These are phyloP conservation scores for Talaromyces rugulosus DNA, from an alignment of 2,329 filamentous ascomycete species.

Conservation along the genomic window DNA sequence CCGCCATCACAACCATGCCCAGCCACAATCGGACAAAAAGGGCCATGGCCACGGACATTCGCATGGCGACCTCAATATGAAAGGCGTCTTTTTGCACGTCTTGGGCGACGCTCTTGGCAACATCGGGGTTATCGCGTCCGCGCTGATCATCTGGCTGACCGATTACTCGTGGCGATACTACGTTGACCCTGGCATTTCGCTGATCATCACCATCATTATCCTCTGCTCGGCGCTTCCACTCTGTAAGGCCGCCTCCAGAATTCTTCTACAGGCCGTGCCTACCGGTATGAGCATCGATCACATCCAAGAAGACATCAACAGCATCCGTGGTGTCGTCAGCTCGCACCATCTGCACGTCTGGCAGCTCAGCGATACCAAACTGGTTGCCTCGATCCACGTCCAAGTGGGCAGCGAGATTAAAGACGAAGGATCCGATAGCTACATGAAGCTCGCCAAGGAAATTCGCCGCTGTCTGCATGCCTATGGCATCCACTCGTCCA, in stretches of 20 bases:
- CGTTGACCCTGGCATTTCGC: slow-evolving; percentile 84
- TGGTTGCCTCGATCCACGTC: slow-evolving; percentile 89
- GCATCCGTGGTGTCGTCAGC: slow-evolving; percentile 77
- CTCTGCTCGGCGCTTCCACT: slow-evolving; percentile 50
- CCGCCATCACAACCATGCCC: slow-evolving; percentile 69
- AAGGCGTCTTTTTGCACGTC: slow-evolving; percentile 64
- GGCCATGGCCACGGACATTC: slow-evolving; percentile 42
- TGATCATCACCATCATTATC: slow-evolving; percentile 82
- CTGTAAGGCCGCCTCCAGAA: slow-evolving; percentile 59
- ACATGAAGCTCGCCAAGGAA: slow-evolving; percentile 83
- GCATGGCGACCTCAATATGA: slow-evolving; percentile 81
- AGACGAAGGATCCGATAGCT: slow-evolving; percentile 69
- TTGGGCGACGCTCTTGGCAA: slow-evolving; percentile 47
- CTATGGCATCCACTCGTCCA: slow-evolving; percentile 94
- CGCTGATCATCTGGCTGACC: slow-evolving; percentile 87
- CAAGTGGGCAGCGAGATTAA: slow-evolving; percentile 88
- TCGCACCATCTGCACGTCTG: slow-evolving; percentile 97
- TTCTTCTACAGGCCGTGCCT: slow-evolving; percentile 90
- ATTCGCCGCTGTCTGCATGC: slow-evolving; percentile 86
- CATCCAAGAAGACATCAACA: slow-evolving; percentile 85
- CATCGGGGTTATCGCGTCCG: slow-evolving; percentile 54
- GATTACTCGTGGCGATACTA: slow-evolving; percentile 78
- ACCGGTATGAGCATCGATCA: slow-evolving; percentile 83
- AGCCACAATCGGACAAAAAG: slow-evolving; percentile 61
- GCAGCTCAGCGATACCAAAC: slow-evolving; percentile 93